phyloP scores from a whole-genome alignment of 495 filamentous ascomycete species.

The Penicillium mononematosum region DNA sequence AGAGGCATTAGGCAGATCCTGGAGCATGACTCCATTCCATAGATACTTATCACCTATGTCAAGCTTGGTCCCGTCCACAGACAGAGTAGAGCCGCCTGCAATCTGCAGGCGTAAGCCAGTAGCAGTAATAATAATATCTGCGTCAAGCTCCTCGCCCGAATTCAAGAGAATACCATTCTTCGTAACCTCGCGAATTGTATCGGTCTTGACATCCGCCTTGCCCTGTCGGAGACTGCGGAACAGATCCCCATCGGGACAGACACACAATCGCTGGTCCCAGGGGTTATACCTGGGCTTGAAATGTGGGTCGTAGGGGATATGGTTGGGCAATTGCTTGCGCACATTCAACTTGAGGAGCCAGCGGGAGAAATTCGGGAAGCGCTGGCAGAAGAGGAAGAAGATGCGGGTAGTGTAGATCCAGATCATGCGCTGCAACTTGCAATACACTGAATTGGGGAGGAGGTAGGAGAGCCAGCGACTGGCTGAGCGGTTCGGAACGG shows the following conservation, averaged over 20 bases:
- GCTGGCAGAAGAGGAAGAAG: slow-evolving; percentile 54
- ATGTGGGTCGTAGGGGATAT: slow-evolving; percentile 59
- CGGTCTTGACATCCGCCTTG: slow-evolving; percentile 64
- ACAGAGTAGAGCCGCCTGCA: slow-evolving; percentile 47
- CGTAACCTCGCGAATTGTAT: slow-evolving; percentile 63
- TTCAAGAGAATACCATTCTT: slow-evolving; percentile 55
- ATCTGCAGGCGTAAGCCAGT: slow-evolving; percentile 65
- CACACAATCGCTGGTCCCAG: slow-evolving; percentile 72
- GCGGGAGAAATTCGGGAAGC: slow-evolving; percentile 53
- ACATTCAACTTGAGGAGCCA: slow-evolving; percentile 45
- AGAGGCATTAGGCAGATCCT: slow-evolving; percentile 57
- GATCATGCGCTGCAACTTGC: slow-evolving; percentile 43
- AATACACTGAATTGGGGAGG: slow-evolving; percentile 37
- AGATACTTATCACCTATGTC: slow-evolving; percentile 47
- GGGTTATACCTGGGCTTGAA: slow-evolving; percentile 71
- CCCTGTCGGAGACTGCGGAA: slow-evolving; percentile 58
- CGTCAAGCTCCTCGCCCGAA: slow-evolving; percentile 55
- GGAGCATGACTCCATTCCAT: slow-evolving; percentile 61
- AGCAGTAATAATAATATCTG: slow-evolving; percentile 73
- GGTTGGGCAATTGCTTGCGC: slow-evolving; percentile 50
- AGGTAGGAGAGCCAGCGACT: slow-evolving; percentile 38
- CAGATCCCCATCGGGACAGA: slow-evolving; percentile 72
- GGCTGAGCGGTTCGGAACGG: slow-evolving; percentile 43
- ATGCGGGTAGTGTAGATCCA: slow-evolving; percentile 47
- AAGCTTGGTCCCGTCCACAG: slow-evolving; percentile 55